Base-by-base conservation (phyloP, 2,329 filamentous ascomycete species). In the Fusarium sp. region DNA sequence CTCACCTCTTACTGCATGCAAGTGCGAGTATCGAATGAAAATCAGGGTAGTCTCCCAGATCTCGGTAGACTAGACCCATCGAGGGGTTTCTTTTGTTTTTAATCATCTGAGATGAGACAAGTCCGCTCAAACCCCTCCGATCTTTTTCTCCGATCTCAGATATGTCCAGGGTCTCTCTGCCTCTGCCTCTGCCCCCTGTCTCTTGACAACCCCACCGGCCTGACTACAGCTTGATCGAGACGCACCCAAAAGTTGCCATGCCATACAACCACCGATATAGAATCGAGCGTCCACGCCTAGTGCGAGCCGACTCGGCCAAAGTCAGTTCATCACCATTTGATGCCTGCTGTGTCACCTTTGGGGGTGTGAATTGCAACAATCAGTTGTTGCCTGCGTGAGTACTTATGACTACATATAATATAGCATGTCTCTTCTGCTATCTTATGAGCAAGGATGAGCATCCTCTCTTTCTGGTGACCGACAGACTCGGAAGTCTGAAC, bases 91-190 rank as follows among this genome's bases (percentile, higher is more conserved):
- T n/a, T 40, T 20, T 40, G 10, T 41, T 35, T 58, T 23, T 17
- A 27, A 41, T 45, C 27, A 40, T 33, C 13, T 43, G 40, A 63
- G 8, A 58, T 37, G 39, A 52, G 59, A 63, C 45, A 46, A 47
- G 29, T 49, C 51, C 35, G 47, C 25, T 35, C 40, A 21, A 37
- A 11, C 17, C 25, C 25, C 23, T 25, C 23, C 60, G 51, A 64
- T 63, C 45, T 20, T 58, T 63, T 58, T 64, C 59, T 63, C 60
- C 60, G 60, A 64, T 39, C 35, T 45, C 23, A 61, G 56, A 41
- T 58, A 37, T 13, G 11, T 13, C 23, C 15, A 31, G 23, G 43
- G 35, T 51, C 39, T 50, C 21, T 18, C 15, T 42, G 20, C 43
- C 36, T n/a, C n/a, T n/a, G n/a, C n/a, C n/a, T n/a, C n/a, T n/a